phyloP scores from a whole-genome alignment of 495 filamentous ascomycete genomes.

The Aspergillus nidulans region DNA sequence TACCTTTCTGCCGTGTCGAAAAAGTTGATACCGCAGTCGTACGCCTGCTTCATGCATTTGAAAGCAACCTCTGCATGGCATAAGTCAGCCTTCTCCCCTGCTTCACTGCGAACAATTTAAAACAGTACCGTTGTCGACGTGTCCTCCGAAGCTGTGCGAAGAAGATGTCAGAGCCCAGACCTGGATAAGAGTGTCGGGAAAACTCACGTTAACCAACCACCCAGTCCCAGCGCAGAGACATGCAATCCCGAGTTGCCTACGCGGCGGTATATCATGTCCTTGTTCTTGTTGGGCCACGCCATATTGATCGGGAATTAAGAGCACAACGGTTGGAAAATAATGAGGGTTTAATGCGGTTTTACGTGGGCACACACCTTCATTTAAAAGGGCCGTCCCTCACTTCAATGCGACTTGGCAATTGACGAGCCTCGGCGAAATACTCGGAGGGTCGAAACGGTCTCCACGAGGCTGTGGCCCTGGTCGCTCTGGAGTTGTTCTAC shows the following conservation, averaged over 20 bases:
- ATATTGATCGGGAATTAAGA: slow-evolving; percentile 7
- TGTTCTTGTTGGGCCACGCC: slow-evolving; percentile 28
- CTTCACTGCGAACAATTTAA: background rate
- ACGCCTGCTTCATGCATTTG: slow-evolving; percentile 70
- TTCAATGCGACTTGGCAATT: background rate
- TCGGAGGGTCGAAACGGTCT: slow-evolving; percentile 13
- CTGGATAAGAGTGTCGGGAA: background rate
- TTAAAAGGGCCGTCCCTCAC: background rate
- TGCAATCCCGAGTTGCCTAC: slow-evolving; percentile 65
- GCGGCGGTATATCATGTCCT: slow-evolving; percentile 62
- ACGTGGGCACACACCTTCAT: background rate
- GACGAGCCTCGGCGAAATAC: slow-evolving; percentile 16
- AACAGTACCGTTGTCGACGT: slow-evolving; percentile 20
- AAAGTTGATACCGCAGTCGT: slow-evolving; percentile 72
- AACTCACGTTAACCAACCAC: slow-evolving; percentile 51
- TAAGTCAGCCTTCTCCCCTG: background rate
- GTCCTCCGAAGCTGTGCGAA: slow-evolving; percentile 18
- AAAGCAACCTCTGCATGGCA: slow-evolving; percentile 51
- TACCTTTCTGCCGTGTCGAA: slow-evolving; percentile 52
- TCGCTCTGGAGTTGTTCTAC: background rate
- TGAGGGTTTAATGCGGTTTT: background rate
- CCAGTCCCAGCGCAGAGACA: slow-evolving; percentile 63
- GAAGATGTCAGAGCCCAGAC: background rate
- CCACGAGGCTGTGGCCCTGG: background rate
- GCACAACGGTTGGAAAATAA: background rate